Base-by-base conservation (phyloP, 805 yeast genomes). In the Spathaspora gorwiae region DNA sequence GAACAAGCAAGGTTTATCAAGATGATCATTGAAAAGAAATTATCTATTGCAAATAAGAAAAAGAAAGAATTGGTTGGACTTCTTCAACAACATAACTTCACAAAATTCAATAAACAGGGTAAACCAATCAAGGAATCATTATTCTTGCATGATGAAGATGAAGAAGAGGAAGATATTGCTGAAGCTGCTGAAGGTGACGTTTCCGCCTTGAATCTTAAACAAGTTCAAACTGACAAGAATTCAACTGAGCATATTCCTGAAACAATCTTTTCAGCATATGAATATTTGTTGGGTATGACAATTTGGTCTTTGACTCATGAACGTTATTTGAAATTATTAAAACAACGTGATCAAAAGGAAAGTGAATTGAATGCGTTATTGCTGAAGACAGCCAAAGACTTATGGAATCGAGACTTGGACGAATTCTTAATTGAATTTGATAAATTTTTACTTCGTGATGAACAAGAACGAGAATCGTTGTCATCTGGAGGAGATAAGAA, bases 271-370 rank as follows among this genome's bases (percentile, higher is more conserved):
- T 79, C 89, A 8, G 73, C 83, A 6, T 92, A 81, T 64, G 98
- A 94, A 57, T 94, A 94, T 55, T 73, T 94, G 51, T 73, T 94
- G 43, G 95, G 94, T 44, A 87, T 94, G 96, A 80, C 90, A 32
- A 83, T 94, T 52, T 89, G 97, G 94, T 85, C 97, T 34, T 78
- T 94, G 59, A 92, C 99, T 0, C 76, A 75, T 47, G 99, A 94
- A 66, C 79, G 94, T 55, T 94, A 90, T 60, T 90, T 88, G 56
- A 83, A 79, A 53, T 70, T 94, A 52, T 69, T 90, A 55, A 75
- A 75, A 44, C 95, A 90, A 60, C 77, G 80, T 49, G 87, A 81
- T 46, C 83, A 72, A 26, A 84, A 83, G 56, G 92, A 89, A 60
- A 70, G 63, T 10, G 95, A 87, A 59, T 74, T 92, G 54, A 83